Percentiles rank a stretch among this genome's conserved stretches.
Evolutionary conservation across 805 yeast genomes (phyloP).

Genomic region (Saturnispora dispora): DNA sequence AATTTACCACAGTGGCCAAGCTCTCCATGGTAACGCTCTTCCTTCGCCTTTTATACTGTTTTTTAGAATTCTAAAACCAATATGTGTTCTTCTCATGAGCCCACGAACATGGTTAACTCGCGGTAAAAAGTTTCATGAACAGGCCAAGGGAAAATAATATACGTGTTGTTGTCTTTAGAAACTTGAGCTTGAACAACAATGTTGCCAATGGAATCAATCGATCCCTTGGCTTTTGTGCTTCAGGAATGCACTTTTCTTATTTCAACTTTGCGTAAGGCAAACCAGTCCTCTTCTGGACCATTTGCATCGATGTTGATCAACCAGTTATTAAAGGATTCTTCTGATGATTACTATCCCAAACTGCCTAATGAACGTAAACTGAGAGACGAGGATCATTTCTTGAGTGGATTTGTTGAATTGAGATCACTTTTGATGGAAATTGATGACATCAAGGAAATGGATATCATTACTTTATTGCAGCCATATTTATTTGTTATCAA

Average conservation of each 20-base stretch:
- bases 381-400: constrained; percentile 43
- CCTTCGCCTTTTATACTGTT: background rate
- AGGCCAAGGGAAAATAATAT: background rate
- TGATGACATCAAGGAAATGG: constrained; percentile 44
- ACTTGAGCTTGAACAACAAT: background rate
- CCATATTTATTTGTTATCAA: constrained; percentile 82
- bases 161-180: background rate
- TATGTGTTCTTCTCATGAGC: background rate
- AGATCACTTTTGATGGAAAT: constrained; percentile 59
- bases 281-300: constrained; percentile 54
- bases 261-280: constrained; percentile 81
- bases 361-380: constrained; percentile 21
- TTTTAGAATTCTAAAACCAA: background rate
- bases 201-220: constrained; percentile 39
- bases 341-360: constrained; percentile 22
- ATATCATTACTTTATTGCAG: constrained; percentile 64
- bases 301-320: constrained; percentile 82
- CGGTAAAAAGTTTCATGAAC: background rate
- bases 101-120: background rate
- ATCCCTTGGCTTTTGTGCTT: constrained; percentile 69
- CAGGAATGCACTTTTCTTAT: constrained; percentile 83
- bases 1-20: constrained; percentile 1
- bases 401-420: constrained; percentile 72
- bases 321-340: constrained; percentile 25
- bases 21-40: background rate